These are phyloP conservation scores for Penicillium sp. DNA, from an alignment of 2,329 filamentous ascomycete genomes.

Conservation along the genomic window DNA sequence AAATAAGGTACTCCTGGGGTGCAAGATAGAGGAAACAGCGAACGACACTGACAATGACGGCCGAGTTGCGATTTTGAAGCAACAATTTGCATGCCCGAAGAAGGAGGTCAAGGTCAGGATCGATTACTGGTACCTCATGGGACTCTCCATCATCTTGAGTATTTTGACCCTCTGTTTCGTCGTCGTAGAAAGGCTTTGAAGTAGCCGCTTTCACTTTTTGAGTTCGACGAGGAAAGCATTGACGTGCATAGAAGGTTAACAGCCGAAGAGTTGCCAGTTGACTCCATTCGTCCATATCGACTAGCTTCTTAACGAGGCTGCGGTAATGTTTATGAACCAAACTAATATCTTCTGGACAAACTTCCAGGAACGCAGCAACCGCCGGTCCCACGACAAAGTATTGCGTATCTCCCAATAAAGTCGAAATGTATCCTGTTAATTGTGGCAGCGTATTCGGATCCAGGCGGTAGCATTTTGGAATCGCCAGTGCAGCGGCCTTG, in stretches of 20 bases:
- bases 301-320: conserved; percentile 80
- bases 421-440: conserved; percentile 78
- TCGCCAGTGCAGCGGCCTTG: conserved; percentile 88
- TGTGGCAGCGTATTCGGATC: conserved; percentile 86
- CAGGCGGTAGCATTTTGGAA: conserved; percentile 92
- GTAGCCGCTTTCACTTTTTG: conserved; percentile 61
- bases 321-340: conserved; percentile 91
- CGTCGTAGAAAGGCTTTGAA: conserved; percentile 80
- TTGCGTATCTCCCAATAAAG: conserved; percentile 83
- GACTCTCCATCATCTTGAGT: conserved; percentile 46
- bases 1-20: conserved; percentile 73
- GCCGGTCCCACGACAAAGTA: conserved; percentile 97
- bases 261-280: conserved; percentile 82
- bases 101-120: conserved; percentile 81
- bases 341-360: conserved; percentile 86
- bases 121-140: conserved; percentile 66
- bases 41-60: conserved; percentile 85
- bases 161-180: conserved; percentile 55
- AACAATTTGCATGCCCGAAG: conserved; percentile 81
- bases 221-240: conserved; percentile 78
- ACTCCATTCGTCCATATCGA: conserved; percentile 99
- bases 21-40: conserved; percentile 85
- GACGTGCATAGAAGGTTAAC: conserved; percentile 82
- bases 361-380: conserved; percentile 82
- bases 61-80: conserved; percentile 89